These are phyloP conservation scores for Fomitopsis pinicola DNA, from an alignment of 1,284 basidiomycete genomes.

Conservation along the genomic window DNA sequence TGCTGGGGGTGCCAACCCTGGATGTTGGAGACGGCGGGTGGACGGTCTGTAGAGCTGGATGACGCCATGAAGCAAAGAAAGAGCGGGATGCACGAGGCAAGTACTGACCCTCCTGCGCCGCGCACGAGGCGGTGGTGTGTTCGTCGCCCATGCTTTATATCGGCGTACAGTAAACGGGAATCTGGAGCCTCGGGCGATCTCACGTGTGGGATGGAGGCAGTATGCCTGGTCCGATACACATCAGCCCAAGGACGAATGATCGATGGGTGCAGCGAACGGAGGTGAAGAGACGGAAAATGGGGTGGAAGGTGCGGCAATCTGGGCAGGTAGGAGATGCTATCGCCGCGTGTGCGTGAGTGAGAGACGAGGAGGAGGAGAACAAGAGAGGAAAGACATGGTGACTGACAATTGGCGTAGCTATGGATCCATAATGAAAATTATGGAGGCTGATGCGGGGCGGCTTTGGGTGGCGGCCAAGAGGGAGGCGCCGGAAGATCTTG, in stretches of 20 bases:
- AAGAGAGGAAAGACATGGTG: constrained; percentile 4
- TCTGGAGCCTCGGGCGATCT: constrained; percentile 21
- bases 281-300: constrained; percentile 13
- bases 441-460: constrained; percentile 3
- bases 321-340: constrained; percentile 5
- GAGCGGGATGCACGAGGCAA: constrained; percentile 27
- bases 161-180: constrained; percentile 16
- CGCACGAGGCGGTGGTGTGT: constrained; percentile 26
- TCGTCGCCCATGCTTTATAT: constrained; percentile 26
- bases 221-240: constrained; percentile 25
- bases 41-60: constrained; percentile 28
- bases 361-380: neutral
- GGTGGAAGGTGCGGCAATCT: constrained; percentile 11
- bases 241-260: constrained; percentile 25
- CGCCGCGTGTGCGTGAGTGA: neutral
- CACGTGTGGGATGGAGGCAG: constrained; percentile 28
- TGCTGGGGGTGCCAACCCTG: constrained; percentile 28
- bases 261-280: constrained; percentile 17
- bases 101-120: constrained; percentile 25
- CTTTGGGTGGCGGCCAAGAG: constrained; percentile 1
- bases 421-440: constrained; percentile 5
- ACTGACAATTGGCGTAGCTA: constrained; percentile 4
- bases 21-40: constrained; percentile 17
- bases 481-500: constrained; percentile 8
- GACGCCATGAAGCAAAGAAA: constrained; percentile 31